Evolutionary conservation across 2,329 filamentous ascomycete species (phyloP), one percentile per base, ranked within the genome.

Genomic region (Xenoacremonium recifei): DNA sequence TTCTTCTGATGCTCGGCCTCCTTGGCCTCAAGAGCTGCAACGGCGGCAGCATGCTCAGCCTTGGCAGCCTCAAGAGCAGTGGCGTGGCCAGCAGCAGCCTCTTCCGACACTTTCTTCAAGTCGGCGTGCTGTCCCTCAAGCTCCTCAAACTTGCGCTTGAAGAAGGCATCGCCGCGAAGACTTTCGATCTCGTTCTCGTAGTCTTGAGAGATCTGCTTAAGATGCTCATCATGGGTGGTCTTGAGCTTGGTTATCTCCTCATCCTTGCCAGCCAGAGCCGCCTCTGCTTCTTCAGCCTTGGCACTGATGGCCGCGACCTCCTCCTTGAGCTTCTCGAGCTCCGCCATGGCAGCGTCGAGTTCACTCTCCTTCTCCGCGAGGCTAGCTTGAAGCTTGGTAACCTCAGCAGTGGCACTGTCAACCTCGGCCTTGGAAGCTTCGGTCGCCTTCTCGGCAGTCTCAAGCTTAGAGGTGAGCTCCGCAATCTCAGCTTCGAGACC

Each of bases 181-280:
- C 75, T 76, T 55, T 84, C 80, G 40, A 85, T 83, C 59, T 84
- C 80, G n/a, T 74, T 71, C 58, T 84, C 76, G 50, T 82, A 82
- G 50, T 84, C 80, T 48, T 77, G 68, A 2, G 79, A 79, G 40
- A 84, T 62, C 46, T 72, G 73, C 59, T 77, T 70, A 50, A 85
- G 69, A 56, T 80, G 77, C 50, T 76, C 71, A 46, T 78, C 71
- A 55, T 84, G 77, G 59, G 74, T 75, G 31, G 69, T 66, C 60
- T 80, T 74, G 45, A 82, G 62, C 55, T 73, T 72, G 12, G 71
- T 63, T 18, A 77, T 71, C 18, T 70, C 67, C 18, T 65, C 68
- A 7, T 77, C 76, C 58, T 77, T 79, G 45, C 60, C 65, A 21
- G 65, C 61, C 35, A 66, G 62, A 37, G 77, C 71, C 21, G 68